These are phyloP conservation scores for Grifola frondosa DNA, from an alignment of 1,284 basidiomycete genomes.

Conservation along the genomic window DNA sequence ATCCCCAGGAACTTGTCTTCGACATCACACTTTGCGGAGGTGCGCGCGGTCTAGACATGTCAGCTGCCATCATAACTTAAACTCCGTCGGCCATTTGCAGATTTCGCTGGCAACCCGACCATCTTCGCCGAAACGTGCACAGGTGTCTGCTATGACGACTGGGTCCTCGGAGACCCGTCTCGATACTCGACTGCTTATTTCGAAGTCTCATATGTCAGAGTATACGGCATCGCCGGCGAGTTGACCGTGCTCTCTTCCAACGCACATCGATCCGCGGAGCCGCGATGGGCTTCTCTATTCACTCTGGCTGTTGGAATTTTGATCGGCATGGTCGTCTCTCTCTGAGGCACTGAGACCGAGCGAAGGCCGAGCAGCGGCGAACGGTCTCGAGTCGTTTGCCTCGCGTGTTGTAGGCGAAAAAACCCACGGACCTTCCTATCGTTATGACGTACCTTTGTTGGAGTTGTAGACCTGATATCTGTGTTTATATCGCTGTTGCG, in stretches of 20 bases:
- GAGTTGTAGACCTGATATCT: too few species aligned
- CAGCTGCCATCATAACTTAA: slow-evolving; percentile 6
- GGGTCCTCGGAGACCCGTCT: slow-evolving; percentile 65
- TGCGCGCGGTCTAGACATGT: slow-evolving; percentile 29
- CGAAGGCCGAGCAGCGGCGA: slow-evolving; percentile 5
- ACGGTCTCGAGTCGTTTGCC: not conserved
- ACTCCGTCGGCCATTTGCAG: slow-evolving; percentile 11
- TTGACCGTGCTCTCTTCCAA: slow-evolving; percentile 27
- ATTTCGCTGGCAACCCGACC: slow-evolving; percentile 39
- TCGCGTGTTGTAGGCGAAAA: not conserved
- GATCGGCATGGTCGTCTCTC: slow-evolving; percentile 10
- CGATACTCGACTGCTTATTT: slow-evolving; percentile 75
- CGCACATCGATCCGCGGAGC: slow-evolving; percentile 21
- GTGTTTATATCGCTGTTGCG: not conserved
- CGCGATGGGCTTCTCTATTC: slow-evolving; percentile 5
- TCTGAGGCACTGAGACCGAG: slow-evolving; percentile 11
- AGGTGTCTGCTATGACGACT: slow-evolving; percentile 71
- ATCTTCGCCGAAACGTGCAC: slow-evolving; percentile 66
- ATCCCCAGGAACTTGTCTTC: slow-evolving; percentile 66
- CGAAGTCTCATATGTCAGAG: slow-evolving; percentile 63
- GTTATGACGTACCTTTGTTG: too few species aligned
- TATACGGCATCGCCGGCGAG: slow-evolving; percentile 43
- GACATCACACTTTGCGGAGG: slow-evolving; percentile 78
- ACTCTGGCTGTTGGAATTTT: slow-evolving; percentile 14
- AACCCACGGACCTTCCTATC: not conserved